Evolutionary conservation across 176 grass and related monocot species (phyloP).

Genomic region (Chrysopogon serrulatus): DNA sequence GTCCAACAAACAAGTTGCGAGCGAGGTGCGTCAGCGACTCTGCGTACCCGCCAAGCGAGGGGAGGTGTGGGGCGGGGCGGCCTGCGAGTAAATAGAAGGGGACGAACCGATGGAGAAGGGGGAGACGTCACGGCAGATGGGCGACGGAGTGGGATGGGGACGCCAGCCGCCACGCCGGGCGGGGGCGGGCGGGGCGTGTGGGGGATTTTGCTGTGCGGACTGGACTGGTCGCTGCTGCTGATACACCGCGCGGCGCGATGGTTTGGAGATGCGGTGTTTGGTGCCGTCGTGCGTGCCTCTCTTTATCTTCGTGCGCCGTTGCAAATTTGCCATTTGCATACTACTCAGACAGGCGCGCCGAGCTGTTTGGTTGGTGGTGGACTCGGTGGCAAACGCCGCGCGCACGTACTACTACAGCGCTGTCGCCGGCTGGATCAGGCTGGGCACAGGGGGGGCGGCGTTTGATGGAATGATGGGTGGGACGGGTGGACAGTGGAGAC

Average conservation of each 20-base stretch:
- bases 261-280: not conserved
- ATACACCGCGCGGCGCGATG: not conserved
- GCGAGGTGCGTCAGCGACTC: not conserved
- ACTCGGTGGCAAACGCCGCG: not conserved
- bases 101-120: not conserved
- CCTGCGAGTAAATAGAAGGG: not conserved
- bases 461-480: not conserved
- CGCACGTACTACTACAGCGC: not conserved
- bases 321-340: too few species aligned
- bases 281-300: not conserved
- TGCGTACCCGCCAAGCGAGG: not conserved
- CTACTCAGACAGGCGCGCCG: not conserved
- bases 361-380: not conserved
- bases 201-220: not conserved
- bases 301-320: not conserved
- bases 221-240: too few species aligned
- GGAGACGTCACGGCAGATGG: conserved; percentile 8
- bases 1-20: not conserved
- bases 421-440: not conserved
- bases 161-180: not conserved
- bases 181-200: not conserved
- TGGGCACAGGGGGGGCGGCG: not conserved
- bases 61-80: not conserved
- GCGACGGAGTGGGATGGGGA: not conserved
- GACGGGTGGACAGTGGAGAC: not conserved